Conservation (phyloP, 2,329 filamentous ascomycete genomes). For the Akanthomyces dipterigenus region DNA sequence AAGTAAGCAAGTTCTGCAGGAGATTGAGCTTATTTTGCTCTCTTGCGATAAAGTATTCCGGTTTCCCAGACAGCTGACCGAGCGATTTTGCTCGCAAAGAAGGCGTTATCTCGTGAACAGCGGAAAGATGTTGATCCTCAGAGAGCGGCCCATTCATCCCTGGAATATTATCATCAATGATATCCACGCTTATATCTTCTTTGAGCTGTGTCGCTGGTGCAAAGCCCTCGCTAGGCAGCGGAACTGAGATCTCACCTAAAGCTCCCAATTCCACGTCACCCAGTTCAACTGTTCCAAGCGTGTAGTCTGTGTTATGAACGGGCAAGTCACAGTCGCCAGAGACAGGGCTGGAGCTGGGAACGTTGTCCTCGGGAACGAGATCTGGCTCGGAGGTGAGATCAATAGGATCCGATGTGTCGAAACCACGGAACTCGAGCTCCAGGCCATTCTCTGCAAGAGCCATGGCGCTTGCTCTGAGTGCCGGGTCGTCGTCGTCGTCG, state of each 20-base stretch:
- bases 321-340: not conserved
- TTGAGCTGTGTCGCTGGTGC: not conserved
- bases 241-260: not conserved
- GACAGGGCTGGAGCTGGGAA: not conserved
- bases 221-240: not conserved
- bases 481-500: slow-evolving; percentile 14
- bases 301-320: not conserved
- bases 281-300: not conserved
- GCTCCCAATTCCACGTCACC: not conserved
- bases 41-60: slow-evolving; percentile 33
- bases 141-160: not conserved
- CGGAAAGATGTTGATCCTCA: slow-evolving; percentile 15
- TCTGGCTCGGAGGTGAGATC: slow-evolving; percentile 10
- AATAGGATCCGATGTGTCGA: slow-evolving; percentile 3
- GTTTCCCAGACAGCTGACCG: slow-evolving; percentile 29
- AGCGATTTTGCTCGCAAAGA: not conserved
- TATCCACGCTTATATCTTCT: not conserved
- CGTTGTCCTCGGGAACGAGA: not conserved
- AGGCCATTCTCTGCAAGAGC: not conserved
- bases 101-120: slow-evolving; percentile 20
- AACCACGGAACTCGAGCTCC: not conserved
- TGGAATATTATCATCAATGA: not conserved
- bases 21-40: slow-evolving; percentile 26
- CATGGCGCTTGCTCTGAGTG: not conserved
- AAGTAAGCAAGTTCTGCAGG: not conserved